Evolutionary conservation across 2,329 filamentous ascomycete species (phyloP).

Genomic region (Microsporum canis): DNA sequence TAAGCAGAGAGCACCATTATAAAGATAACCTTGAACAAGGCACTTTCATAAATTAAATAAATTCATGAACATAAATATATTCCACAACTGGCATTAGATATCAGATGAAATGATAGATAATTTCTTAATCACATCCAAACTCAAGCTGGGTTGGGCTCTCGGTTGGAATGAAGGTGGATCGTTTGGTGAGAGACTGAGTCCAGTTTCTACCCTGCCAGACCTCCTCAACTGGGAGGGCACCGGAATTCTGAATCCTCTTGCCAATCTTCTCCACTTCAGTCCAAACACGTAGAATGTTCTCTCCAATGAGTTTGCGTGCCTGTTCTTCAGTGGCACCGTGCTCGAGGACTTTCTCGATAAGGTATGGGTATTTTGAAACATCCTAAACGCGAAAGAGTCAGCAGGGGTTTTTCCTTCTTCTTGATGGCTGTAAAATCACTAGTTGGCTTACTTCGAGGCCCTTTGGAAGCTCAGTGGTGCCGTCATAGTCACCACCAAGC

Average conservation of each 20-base stretch:
- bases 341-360: slow-evolving; percentile 22
- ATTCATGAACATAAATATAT: background rate
- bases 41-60: background rate
- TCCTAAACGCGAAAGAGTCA: slow-evolving; percentile 14
- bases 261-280: slow-evolving; percentile 14
- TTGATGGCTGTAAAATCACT: background rate
- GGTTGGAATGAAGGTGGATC: background rate
- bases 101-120: background rate
- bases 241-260: slow-evolving; percentile 11
- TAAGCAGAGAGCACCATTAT: background rate
- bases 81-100: background rate
- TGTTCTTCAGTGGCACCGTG: slow-evolving; percentile 32
- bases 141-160: background rate
- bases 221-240: slow-evolving; percentile 16
- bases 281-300: slow-evolving; percentile 28
- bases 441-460: slow-evolving; percentile 19
- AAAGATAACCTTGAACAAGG: background rate
- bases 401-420: background rate
- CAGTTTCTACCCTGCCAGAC: slow-evolving; percentile 13
- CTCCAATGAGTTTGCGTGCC: slow-evolving; percentile 27
- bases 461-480: slow-evolving; percentile 16
- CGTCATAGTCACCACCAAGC: slow-evolving; percentile 27
- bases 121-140: background rate
- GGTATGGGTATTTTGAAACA: slow-evolving; percentile 18
- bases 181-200: background rate